Conservation (phyloP, 73 alveolate genomes). For the Blepharisma japonicum region DNA sequence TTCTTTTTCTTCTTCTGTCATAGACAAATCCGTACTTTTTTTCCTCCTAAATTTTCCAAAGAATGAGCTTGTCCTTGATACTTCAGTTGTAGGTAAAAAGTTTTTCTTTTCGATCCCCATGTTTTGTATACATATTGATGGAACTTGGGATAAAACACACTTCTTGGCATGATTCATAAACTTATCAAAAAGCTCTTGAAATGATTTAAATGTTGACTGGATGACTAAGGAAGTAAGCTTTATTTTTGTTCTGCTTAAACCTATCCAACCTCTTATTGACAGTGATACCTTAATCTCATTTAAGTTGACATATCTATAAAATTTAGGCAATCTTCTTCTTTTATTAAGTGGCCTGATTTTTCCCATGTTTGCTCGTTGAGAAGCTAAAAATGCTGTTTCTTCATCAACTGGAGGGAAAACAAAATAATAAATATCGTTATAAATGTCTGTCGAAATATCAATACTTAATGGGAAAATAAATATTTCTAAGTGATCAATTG, state of each 20-base stretch:
- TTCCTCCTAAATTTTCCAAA: not conserved
- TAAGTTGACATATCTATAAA: constrained; percentile 6
- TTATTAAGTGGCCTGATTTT: not conserved
- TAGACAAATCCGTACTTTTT: not conserved
- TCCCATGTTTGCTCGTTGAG: not conserved
- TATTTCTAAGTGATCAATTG: not conserved
- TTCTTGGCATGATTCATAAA: constrained; percentile 17
- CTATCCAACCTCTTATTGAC: constrained; percentile 12
- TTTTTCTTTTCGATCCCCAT: constrained; percentile 21
- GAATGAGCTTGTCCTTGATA: not conserved
- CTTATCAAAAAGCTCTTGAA: constrained; percentile 10
- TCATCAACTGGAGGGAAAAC: not conserved
- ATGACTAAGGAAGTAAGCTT: not conserved
- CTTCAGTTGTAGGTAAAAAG: constrained; percentile 24
- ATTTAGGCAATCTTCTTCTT: not conserved
- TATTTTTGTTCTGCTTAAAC: not conserved
- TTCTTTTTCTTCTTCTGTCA: not conserved
- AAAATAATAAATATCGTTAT: constrained; percentile 7
- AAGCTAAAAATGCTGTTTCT: no score
- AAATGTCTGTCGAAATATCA: not conserved
- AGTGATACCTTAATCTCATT: not conserved
- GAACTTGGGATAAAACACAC: constrained; percentile 7
- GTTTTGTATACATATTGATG: constrained; percentile 24
- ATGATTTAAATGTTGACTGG: not conserved
- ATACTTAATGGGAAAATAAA: constrained; percentile 2